Evolutionary conservation across 805 yeast species (phyloP).

Genomic region (Zygosaccharomyces gambellarensis): DNA sequence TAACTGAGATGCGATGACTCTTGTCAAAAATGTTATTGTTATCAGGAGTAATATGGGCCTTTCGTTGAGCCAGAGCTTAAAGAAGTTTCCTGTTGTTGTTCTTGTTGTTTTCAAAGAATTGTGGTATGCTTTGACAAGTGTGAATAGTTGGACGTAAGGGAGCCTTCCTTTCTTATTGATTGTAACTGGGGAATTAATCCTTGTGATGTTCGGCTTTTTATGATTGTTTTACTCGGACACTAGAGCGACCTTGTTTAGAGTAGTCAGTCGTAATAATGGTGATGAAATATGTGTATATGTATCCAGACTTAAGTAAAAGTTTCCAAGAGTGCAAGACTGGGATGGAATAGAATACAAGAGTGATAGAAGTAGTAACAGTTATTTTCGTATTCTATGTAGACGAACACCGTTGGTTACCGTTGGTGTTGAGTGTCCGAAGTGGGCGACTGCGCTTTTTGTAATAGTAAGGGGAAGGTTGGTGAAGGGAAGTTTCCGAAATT

Average conservation of each 20-base stretch:
- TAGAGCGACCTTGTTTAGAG: neutral
- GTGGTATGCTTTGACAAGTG: neutral
- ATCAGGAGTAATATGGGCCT: neutral
- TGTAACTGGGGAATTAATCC: neutral
- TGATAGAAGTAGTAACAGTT: neutral
- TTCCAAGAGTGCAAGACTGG: too few relatives aligned
- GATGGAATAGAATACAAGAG: neutral
- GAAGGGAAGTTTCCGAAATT: neutral
- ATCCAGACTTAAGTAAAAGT: neutral
- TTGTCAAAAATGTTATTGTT: neutral
- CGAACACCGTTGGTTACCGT: neutral
- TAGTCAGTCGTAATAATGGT: neutral
- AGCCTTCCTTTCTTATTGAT: slow-evolving; percentile 5
- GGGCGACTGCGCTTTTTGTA: neutral
- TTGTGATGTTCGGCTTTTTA: slow-evolving; percentile 12
- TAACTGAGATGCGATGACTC: neutral
- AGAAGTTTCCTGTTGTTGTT: neutral
- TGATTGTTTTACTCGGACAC: slow-evolving; percentile 5
- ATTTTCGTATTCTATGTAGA: neutral
- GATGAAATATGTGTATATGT: neutral
- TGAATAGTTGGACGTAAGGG: slow-evolving; percentile 4
- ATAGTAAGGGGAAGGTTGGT: neutral
- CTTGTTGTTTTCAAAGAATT: neutral
- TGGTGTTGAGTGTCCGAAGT: neutral
- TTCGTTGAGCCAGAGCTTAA: neutral